Percentiles rank a stretch among this genome's conserved stretches.
Evolutionary conservation across 345 rosid species (phyloP).

Genomic region (Rubroshorea leprosula): DNA sequence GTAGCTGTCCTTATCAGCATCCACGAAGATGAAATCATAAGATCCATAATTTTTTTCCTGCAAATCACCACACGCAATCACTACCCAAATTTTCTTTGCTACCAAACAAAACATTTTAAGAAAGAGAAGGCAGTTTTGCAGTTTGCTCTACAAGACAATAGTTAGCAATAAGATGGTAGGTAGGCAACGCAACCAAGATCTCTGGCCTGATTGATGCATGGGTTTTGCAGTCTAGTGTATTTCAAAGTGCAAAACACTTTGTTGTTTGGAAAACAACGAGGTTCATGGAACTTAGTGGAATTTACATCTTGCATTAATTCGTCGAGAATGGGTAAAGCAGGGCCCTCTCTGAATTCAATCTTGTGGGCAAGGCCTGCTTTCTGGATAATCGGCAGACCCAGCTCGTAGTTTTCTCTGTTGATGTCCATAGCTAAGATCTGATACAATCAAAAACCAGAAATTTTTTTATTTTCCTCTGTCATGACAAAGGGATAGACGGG

Average conservation of each 20-base stretch:
- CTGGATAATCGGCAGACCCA: slow-evolving; percentile 53
- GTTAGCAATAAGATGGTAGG: too few species aligned
- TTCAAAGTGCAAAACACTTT: too few species aligned
- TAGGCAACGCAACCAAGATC: too few species aligned
- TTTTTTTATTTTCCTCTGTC: too few species aligned
- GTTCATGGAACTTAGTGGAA: background rate
- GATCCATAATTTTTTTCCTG: background rate
- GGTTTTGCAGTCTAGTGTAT: too few species aligned
- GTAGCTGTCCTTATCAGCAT: slow-evolving; percentile 3
- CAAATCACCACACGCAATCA: slow-evolving; percentile 1
- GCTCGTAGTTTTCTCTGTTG: slow-evolving; percentile 33
- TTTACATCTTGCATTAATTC: slow-evolving; percentile 71
- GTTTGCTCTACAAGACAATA: too few species aligned
- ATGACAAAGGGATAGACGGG: slow-evolving; percentile 37
- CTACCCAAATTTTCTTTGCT: too few species aligned
- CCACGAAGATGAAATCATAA: background rate
- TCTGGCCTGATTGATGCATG: too few species aligned
- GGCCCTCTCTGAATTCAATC: slow-evolving; percentile 88
- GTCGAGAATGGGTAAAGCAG: slow-evolving; percentile 90
- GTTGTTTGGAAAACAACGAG: too few species aligned
- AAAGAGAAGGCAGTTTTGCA: too few species aligned
- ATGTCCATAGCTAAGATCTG: slow-evolving; percentile 50
- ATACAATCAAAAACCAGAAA: background rate
- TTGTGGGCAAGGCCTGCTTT: slow-evolving; percentile 93
- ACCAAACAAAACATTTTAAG: too few species aligned